Percentiles rank a stretch among this genome's conserved stretches.
These are phyloP conservation scores for Prunus davidiana DNA, from an alignment of 306 rosid genomes.

Conservation along the genomic window DNA sequence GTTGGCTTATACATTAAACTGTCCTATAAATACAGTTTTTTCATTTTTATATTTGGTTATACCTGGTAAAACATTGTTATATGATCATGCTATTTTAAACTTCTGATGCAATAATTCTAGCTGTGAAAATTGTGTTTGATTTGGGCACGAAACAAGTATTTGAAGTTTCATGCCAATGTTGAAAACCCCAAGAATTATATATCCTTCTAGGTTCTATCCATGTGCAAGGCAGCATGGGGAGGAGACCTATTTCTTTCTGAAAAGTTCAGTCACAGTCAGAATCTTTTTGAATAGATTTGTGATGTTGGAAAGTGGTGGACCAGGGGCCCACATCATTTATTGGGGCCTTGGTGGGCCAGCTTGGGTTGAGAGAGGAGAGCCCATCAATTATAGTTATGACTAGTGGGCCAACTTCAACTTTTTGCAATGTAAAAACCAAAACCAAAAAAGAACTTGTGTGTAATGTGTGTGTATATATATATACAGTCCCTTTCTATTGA, in stretches of 20 bases:
- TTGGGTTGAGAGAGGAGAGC: constrained; percentile 29
- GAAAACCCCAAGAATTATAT: constrained; percentile 16
- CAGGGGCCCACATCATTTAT: constrained; percentile 32
- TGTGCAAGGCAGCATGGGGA: constrained; percentile 60
- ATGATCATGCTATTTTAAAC: background rate
- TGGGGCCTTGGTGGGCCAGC: constrained; percentile 27
- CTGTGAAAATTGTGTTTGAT: background rate
- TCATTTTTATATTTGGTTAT: too few relatives aligned
- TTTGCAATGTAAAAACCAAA: background rate
- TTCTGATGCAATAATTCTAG: constrained; percentile 3
- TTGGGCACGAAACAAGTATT: background rate
- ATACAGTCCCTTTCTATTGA: too few relatives aligned
- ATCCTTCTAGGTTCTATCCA: constrained; percentile 37
- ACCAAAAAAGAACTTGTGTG: background rate
- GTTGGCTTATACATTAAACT: too few relatives aligned
- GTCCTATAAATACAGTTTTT: too few relatives aligned
- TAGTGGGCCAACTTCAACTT: background rate
- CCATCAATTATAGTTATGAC: constrained; percentile 25
- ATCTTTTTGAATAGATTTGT: constrained; percentile 18
- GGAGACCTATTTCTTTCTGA: constrained; percentile 1
- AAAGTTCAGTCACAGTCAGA: background rate
- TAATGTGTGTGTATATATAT: background rate
- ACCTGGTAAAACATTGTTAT: too few relatives aligned
- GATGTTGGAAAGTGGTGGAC: constrained; percentile 29
- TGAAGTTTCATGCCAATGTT: background rate